Conservation (phyloP, 768 basidiomycete genomes). For the Rhizopogon sp. region DNA sequence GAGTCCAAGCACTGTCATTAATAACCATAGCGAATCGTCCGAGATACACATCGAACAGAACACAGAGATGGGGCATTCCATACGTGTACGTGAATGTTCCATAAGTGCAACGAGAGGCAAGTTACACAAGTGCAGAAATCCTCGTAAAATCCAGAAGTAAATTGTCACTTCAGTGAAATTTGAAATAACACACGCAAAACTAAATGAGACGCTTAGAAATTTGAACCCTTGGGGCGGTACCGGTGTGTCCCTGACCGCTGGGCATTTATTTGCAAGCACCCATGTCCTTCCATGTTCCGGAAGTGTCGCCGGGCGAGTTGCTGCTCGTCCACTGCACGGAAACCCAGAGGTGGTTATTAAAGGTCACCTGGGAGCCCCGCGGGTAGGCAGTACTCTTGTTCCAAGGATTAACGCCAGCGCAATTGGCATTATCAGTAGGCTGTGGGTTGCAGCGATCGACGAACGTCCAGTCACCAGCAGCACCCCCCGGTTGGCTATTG, state of each 20-base stretch:
- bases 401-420: constrained; percentile 18
- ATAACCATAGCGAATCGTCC: too few relatives aligned
- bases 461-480: constrained; percentile 14
- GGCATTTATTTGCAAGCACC: constrained; percentile 15
- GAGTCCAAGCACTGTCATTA: neutral
- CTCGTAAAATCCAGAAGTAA: too few relatives aligned
- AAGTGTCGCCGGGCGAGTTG: constrained; percentile 18
- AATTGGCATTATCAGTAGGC: constrained; percentile 17
- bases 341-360: constrained; percentile 13
- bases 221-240: too few relatives aligned
- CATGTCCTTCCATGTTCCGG: constrained; percentile 19
- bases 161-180: too few relatives aligned
- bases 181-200: too few relatives aligned
- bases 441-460: constrained; percentile 13
- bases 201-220: too few relatives aligned
- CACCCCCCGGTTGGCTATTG: constrained; percentile 11
- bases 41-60: neutral
- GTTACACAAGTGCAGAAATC: too few relatives aligned
- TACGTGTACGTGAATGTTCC: too few relatives aligned
- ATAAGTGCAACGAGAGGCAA: too few relatives aligned
- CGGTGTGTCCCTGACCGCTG: neutral
- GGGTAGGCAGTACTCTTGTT: constrained; percentile 10
- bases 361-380: constrained; percentile 13
- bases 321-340: constrained; percentile 19
- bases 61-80: too few relatives aligned